phyloP scores from a whole-genome alignment of 2,329 filamentous ascomycete genomes.

The Pyrenochaeta sp. region DNA sequence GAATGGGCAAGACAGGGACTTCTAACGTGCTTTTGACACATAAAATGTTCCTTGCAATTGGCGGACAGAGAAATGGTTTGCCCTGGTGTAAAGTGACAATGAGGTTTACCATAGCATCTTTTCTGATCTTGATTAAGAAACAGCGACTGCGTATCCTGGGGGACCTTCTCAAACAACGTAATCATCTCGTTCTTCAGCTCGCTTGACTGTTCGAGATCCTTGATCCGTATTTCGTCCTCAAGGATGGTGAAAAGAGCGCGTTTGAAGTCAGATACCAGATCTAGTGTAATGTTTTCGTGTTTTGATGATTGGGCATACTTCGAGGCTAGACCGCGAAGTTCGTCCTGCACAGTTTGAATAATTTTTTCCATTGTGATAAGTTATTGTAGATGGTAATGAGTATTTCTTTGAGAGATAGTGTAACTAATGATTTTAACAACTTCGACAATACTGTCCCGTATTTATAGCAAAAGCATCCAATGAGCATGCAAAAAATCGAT shows the following conservation, averaged over 20 bases:
- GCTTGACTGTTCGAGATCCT: slow-evolving; percentile 5
- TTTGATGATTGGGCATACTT: background rate
- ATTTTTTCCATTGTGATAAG: slow-evolving; percentile 2
- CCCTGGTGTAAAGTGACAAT: background rate
- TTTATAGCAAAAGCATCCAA: too few relatives aligned
- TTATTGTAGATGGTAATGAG: too few relatives aligned
- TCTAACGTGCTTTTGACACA: background rate
- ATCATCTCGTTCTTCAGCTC: too few relatives aligned
- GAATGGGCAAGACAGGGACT: background rate
- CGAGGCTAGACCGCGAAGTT: slow-evolving; percentile 1
- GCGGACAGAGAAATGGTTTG: background rate
- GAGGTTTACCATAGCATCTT: background rate
- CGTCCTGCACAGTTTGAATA: slow-evolving; percentile 2
- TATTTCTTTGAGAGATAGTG: too few relatives aligned
- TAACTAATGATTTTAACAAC: too few relatives aligned
- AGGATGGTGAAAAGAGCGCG: slow-evolving; percentile 7
- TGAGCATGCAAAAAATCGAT: too few relatives aligned
- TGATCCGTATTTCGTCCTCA: slow-evolving; percentile 2
- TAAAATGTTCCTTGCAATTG: background rate
- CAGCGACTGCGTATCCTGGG: too few relatives aligned
- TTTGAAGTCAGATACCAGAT: slow-evolving; percentile 7
- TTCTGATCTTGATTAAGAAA: too few relatives aligned
- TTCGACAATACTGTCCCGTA: too few relatives aligned
- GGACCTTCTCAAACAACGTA: too few relatives aligned
- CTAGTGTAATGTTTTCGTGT: slow-evolving; percentile 8